Percentiles rank a stretch among this genome's conserved stretches.
Evolutionary conservation across 148 eudicot genomes (phyloP).

Genomic region (Diospyros kaki): DNA sequence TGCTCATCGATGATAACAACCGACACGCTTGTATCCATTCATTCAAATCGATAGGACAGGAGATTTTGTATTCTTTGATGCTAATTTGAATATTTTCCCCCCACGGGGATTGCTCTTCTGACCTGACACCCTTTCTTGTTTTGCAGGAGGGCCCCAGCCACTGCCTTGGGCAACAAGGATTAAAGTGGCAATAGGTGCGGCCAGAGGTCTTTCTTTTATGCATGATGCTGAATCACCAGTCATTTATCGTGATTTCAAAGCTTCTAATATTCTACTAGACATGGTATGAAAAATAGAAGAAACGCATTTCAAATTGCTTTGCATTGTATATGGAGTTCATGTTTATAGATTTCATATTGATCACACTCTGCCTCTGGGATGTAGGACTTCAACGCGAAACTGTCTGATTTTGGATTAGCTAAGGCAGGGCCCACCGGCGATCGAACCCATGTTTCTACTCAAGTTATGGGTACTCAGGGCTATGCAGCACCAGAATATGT

Average conservation of each 20-base stretch:
- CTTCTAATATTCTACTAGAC: slow-evolving; percentile 55
- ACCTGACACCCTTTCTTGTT: background rate
- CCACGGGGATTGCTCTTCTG: background rate
- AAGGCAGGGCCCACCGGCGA: slow-evolving; percentile 76
- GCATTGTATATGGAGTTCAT: no score
- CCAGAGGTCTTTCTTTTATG: slow-evolving; percentile 53
- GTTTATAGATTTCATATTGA: background rate
- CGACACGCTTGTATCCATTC: background rate
- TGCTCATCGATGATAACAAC: background rate
- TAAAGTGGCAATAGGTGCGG: slow-evolving; percentile 65
- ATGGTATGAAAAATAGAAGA: slow-evolving; percentile 25
- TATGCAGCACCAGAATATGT: slow-evolving; percentile 76
- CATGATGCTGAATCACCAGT: slow-evolving; percentile 62
- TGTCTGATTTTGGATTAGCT: slow-evolving; percentile 71
- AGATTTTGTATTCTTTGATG: background rate
- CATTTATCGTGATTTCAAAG: slow-evolving; percentile 66
- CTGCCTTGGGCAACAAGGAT: slow-evolving; percentile 59
- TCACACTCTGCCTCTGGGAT: background rate
- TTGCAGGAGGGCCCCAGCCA: slow-evolving; percentile 63
- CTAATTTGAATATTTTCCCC: background rate
- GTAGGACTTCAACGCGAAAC: slow-evolving; percentile 60
- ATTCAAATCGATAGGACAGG: background rate
- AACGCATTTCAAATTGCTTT: background rate
- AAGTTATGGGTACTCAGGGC: slow-evolving; percentile 73
- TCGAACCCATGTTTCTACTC: slow-evolving; percentile 69